Evolutionary conservation across 345 rosid species (phyloP), one percentile per base, ranked within the genome.

Genomic region (Litchi chinensis): DNA sequence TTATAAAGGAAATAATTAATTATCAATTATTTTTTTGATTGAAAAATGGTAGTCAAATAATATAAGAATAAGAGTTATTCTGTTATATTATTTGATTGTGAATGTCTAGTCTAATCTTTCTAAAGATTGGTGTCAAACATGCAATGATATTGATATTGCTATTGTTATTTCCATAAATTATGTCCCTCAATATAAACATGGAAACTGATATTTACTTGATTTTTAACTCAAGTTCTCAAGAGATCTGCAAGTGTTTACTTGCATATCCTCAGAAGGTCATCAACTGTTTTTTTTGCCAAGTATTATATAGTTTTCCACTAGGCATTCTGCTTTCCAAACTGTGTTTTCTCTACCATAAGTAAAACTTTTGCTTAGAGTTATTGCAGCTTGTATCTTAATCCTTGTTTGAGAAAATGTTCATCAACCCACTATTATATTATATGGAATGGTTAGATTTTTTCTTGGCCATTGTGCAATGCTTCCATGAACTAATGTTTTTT

Each of bases 231-330:
- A 5, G 48, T 75, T 37, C n/a, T 15, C 48, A 37, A 65, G 18
- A 32, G 48, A 62, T 7, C 41, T 63, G 21, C n/a, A 41, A 57
- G 39, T 54, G 41, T 77, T 74, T 37, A 44, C 79, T 32, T 75
- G 40, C 13, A 59, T 70, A 18, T 56, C 50, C 7, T 57, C 4
- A 44, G 48, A 68, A 37, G 68, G 44, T 64, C 56, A 68, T 63
- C n/a, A 40, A 81, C 71, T 22, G 7, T 68, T 32, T 40, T 59
- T 65, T 68, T 65, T 67, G 9, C 8, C 12, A 11, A 54, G 60
- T n/a, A n/a, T n/a, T 73, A 39, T 46, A 56, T 50, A 63, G 24
- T 24, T 22, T 74, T 74, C 13, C 41, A 13, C 5, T 43, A 64
- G 60, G 37, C 21, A 22, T 41, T 62, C 21, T 10, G 21, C 63